phyloP scores from a whole-genome alignment of 345 rosid species.

The Brassica rapa region DNA sequence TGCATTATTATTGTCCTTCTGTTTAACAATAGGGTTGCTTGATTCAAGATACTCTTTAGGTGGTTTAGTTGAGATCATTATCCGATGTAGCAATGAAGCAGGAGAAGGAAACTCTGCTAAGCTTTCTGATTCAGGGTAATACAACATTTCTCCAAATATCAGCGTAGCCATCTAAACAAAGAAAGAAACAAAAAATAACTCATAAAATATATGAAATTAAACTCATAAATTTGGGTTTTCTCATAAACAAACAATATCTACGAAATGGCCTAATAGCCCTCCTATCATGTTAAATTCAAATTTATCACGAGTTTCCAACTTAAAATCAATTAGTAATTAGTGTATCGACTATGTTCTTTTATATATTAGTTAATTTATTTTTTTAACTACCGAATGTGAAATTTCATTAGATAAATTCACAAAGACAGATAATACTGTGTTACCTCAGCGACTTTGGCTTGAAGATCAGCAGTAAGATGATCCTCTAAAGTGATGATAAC shows the following conservation, averaged over 20 bases:
- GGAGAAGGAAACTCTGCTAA: conserved; percentile 84
- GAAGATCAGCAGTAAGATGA: conserved; percentile 88
- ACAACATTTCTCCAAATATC: conserved; percentile 70
- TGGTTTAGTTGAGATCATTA: conserved; percentile 92
- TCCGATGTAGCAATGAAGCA: conserved; percentile 61
- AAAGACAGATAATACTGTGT: neutral
- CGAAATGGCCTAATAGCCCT: neutral
- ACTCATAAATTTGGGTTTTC: neutral
- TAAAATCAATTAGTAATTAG: too few species aligned
- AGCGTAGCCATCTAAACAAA: conserved; percentile 62
- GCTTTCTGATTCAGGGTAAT: conserved; percentile 61
- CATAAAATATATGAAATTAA: too few species aligned
- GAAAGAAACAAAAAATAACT: neutral
- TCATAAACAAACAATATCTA: neutral
- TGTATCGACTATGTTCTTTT: neutral
- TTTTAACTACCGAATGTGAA: neutral
- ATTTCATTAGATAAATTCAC: neutral
- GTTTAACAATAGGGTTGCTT: conserved; percentile 42
- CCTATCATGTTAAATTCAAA: neutral
- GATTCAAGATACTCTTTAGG: conserved; percentile 84
- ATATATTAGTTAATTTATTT: neutral
- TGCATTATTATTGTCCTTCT: conserved; percentile 35
- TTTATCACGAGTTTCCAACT: too few species aligned
- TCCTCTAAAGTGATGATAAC: conserved; percentile 93
- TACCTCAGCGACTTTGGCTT: conserved; percentile 93